phyloP scores from a whole-genome alignment of 2,329 filamentous ascomycete genomes.

The Neofusicoccum sp. region DNA sequence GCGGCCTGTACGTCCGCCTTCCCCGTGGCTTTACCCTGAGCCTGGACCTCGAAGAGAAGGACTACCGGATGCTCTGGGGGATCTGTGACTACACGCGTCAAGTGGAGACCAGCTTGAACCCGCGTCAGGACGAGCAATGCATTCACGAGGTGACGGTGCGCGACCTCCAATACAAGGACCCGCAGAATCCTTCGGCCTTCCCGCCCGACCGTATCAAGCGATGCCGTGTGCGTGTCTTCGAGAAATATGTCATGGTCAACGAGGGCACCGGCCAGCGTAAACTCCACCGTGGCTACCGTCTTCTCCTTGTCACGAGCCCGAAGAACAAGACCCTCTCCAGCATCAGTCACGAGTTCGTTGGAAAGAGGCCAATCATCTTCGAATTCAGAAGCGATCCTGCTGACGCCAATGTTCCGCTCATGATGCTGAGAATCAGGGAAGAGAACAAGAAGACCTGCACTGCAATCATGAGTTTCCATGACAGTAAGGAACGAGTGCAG shows the following conservation, averaged over 20 bases:
- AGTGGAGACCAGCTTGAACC: slow-evolving; percentile 70
- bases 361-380: slow-evolving; percentile 72
- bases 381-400: slow-evolving; percentile 60
- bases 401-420: slow-evolving; percentile 68
- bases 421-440: slow-evolving; percentile 72
- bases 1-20: slow-evolving; percentile 68
- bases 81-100: slow-evolving; percentile 84
- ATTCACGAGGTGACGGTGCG: slow-evolving; percentile 71
- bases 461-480: slow-evolving; percentile 76
- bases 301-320: slow-evolving; percentile 77
- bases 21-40: slow-evolving; percentile 75
- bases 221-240: slow-evolving; percentile 76
- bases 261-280: slow-evolving; percentile 73
- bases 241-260: slow-evolving; percentile 67
- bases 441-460: slow-evolving; percentile 57
- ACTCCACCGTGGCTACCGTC: slow-evolving; percentile 77
- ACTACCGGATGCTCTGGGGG: slow-evolving; percentile 77
- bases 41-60: slow-evolving; percentile 71
- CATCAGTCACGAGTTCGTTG: slow-evolving; percentile 69
- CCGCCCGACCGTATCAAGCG: slow-evolving; percentile 71
- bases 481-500: slow-evolving; percentile 68
- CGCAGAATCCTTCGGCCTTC: slow-evolving; percentile 70
- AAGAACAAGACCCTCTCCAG: slow-evolving; percentile 77
- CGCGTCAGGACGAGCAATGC: slow-evolving; percentile 68
- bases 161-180: slow-evolving; percentile 80